These are phyloP conservation scores for Prototheca wickerhamii DNA, from an alignment of 163 green algal species.

Conservation along the genomic window DNA sequence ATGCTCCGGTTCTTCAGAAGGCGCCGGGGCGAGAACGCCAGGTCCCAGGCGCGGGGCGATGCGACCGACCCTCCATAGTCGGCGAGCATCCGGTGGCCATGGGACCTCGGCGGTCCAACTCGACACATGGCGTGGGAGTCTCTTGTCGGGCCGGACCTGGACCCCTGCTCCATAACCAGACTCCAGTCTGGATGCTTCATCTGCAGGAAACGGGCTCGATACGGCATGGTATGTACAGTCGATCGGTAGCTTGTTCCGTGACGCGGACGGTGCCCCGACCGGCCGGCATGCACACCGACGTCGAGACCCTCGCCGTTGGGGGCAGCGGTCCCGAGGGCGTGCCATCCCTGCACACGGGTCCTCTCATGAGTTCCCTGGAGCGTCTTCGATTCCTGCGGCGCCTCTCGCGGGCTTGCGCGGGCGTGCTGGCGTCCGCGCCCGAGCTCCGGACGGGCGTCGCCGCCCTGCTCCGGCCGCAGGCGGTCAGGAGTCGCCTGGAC, in stretches of 20 bases:
- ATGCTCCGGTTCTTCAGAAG: conserved; percentile 55
- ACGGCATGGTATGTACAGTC: background rate
- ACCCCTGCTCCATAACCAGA: too few relatives aligned
- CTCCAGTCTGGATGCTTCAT: too few relatives aligned
- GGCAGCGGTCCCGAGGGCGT: background rate
- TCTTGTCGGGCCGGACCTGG: too few relatives aligned
- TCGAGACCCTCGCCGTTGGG: background rate
- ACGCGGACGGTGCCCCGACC: background rate
- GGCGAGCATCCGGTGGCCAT: background rate
- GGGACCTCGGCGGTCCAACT: background rate
- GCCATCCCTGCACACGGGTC: background rate
- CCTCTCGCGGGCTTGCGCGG: background rate
- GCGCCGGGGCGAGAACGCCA: conserved; percentile 8
- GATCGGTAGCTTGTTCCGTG: background rate
- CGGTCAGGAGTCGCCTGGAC: background rate
- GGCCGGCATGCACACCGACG: background rate
- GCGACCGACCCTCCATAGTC: background rate
- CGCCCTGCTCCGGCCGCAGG: background rate
- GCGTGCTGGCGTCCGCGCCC: background rate
- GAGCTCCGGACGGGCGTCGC: background rate
- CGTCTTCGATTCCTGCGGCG: background rate
- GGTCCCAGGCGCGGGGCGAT: background rate
- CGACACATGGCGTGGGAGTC: background rate
- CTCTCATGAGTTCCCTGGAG: background rate
- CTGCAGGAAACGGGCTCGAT: too few relatives aligned